A percentile compares a stretch with the other conserved stretches of the same genome.
phyloP scores from a whole-genome alignment of 1,284 basidiomycete species.

The Pseudozyma flocculosa region DNA sequence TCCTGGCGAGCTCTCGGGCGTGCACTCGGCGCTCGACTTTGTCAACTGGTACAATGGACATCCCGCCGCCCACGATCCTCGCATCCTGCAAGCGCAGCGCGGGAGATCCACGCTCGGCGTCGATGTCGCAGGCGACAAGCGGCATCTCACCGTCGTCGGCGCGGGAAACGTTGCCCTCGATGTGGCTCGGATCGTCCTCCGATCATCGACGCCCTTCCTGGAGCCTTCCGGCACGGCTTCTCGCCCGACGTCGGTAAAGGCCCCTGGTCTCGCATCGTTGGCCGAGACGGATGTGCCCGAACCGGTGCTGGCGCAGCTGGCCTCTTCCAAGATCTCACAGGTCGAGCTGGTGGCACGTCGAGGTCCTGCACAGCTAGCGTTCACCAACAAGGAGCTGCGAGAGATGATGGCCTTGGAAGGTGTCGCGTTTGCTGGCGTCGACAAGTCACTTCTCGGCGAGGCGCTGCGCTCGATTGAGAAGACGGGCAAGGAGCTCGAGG shows the following conservation, averaged over 20 bases:
- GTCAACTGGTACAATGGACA: slow-evolving; percentile 99
- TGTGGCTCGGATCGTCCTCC: slow-evolving; percentile 83
- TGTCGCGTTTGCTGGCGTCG: slow-evolving; percentile 65
- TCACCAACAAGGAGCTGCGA: slow-evolving; percentile 90
- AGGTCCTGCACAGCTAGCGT: slow-evolving; percentile 85
- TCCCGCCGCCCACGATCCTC: slow-evolving; percentile 62
- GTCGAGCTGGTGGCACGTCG: slow-evolving; percentile 83
- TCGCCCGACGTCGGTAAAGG: slow-evolving; percentile 15
- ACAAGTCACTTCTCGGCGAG: slow-evolving; percentile 54
- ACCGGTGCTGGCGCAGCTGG: slow-evolving; percentile 71
- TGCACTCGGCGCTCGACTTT: slow-evolving; percentile 76
- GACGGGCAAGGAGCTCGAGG: slow-evolving; percentile 34
- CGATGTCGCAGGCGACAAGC: slow-evolving; percentile 58
- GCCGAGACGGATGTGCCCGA: slow-evolving; percentile 77
- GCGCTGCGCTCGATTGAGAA: slow-evolving; percentile 45
- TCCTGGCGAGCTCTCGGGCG: slow-evolving; percentile 62
- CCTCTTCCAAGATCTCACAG: slow-evolving; percentile 68
- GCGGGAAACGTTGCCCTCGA: slow-evolving; percentile 97
- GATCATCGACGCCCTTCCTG: slow-evolving; percentile 40
- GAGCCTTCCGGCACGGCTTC: slow-evolving; percentile 4
- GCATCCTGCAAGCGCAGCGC: slow-evolving; percentile 2
- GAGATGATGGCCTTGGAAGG: slow-evolving; percentile 81
- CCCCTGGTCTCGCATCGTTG: slow-evolving; percentile 63
- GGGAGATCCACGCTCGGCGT: slow-evolving; percentile 61
- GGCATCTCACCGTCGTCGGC: slow-evolving; percentile 81